Base-by-base conservation (phyloP, 2,329 filamentous ascomycete species). In the Domatiomyces globalis region DNA sequence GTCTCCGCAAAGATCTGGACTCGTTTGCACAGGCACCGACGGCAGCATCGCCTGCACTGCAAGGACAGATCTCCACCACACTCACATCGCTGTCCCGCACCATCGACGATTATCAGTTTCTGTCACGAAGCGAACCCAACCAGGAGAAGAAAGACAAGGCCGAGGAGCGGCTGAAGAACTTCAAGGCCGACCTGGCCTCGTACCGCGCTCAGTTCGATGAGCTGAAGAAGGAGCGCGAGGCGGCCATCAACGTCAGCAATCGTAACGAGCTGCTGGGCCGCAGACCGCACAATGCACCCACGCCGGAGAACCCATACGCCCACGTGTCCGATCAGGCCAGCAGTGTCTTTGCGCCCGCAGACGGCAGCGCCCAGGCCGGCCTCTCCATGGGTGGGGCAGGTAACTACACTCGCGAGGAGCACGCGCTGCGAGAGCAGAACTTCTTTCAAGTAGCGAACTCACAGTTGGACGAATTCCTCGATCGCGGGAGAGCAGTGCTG, bases 221-320 rank as follows among this genome's bases (percentile, higher is more conserved):
- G 36, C 71, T 95, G 48, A 92, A 89, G 65, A 76, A 80, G 54
- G 80, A 83, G 53, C 78, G 83, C 54, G 89, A 95, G 58, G 86
- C 94, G 39, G 76, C 79, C 33, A 75, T 80, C 69, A 56, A 74
- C 48, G 76, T 79, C 49, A 78, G 84, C 60, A 86, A 88, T 64
- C 78, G 87, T 47, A 78, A 78, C 56, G 92, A 96, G 67, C 76
- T 98, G 22, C 77, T 96, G 0, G 90, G 89, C 22, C 77, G 92
- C 49, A 76, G 92, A 46, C 87, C 88, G 1, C 90, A 92, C 59
- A 73, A 79, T 63, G 79, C 80, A 42, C 71, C 81, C n/a, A 85
- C 85, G 1, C 90, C 92, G 1, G 92, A 96, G 67, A 96, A 96
- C 63, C 92, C 92, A 0, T 96, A 96, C 66, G 80, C 87, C 15